phyloP scores from a whole-genome alignment of 2,329 filamentous ascomycete species.

The Xylaria sp. region DNA sequence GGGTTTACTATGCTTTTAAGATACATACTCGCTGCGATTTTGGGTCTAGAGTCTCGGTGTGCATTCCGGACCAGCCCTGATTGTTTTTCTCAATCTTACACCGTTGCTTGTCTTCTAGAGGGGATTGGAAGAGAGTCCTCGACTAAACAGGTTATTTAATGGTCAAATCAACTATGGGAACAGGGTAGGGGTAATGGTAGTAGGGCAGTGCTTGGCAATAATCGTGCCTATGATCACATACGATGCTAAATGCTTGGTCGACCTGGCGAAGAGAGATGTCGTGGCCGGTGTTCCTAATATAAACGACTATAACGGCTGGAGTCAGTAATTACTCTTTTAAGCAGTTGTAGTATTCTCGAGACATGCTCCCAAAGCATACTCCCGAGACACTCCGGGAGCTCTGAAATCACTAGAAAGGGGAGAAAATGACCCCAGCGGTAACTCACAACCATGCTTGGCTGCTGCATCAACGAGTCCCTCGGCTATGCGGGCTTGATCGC shows the following conservation, averaged over 20 bases:
- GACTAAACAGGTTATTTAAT: conserved; percentile 61
- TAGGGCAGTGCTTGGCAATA: neutral
- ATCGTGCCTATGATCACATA: conserved; percentile 53
- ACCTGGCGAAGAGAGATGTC: conserved; percentile 76
- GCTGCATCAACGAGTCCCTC: conserved; percentile 82
- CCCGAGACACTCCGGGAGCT: too few species aligned
- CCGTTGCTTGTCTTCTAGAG: conserved; percentile 75
- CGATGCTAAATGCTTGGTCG: conserved; percentile 77
- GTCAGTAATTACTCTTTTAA: too few species aligned
- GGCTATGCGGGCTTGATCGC: conserved; percentile 66
- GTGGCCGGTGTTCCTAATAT: conserved; percentile 78
- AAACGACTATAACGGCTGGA: too few species aligned
- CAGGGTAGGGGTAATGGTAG: neutral
- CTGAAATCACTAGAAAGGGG: too few species aligned
- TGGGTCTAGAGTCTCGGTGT: conserved; percentile 88
- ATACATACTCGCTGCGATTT: conserved; percentile 76
- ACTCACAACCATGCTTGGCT: conserved; percentile 83
- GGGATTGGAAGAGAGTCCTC: conserved; percentile 76
- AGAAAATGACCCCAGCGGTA: too few species aligned
- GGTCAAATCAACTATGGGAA: conserved; percentile 8
- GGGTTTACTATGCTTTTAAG: neutral
- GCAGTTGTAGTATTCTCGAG: too few species aligned
- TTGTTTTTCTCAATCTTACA: conserved; percentile 85
- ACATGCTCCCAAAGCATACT: too few species aligned
- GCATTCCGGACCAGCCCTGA: conserved; percentile 88